Evolutionary conservation across 768 basidiomycete genomes (phyloP).

Genomic region (Nidularia sp.): DNA sequence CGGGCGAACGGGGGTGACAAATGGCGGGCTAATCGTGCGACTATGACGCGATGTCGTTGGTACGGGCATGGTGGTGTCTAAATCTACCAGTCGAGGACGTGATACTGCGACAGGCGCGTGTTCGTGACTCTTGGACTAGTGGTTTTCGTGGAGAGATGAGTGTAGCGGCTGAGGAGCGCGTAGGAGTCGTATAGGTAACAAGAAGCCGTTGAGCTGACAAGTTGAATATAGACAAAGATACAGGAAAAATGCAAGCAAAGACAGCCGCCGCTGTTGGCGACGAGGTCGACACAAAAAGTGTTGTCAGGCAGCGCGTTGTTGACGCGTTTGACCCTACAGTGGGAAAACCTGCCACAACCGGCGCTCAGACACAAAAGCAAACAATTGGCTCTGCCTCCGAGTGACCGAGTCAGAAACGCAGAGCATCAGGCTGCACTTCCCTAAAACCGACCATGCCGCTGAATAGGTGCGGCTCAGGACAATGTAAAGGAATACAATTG

Average conservation of each 20-base stretch:
- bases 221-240: not conserved
- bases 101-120: no score
- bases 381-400: not conserved
- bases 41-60: slow-evolving; percentile 7
- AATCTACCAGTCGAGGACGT: no score
- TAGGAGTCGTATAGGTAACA: no score
- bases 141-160: not conserved
- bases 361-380: not conserved
- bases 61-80: slow-evolving; percentile 8
- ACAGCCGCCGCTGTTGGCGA: not conserved
- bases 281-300: not conserved
- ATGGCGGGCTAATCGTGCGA: slow-evolving; percentile 17
- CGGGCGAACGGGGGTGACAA: slow-evolving; percentile 9
- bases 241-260: not conserved
- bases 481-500: no score
- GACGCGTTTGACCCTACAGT: slow-evolving; percentile 6
- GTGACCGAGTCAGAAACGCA: no score
- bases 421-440: no score
- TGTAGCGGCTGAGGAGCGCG: no score
- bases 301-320: not conserved
- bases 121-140: no score
- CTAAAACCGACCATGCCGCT: no score
- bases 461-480: no score
- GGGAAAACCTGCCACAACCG: not conserved
- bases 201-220: no score